Base-by-base conservation (phyloP, 1,284 basidiomycete species). In the Pulveroboletus sp. region DNA sequence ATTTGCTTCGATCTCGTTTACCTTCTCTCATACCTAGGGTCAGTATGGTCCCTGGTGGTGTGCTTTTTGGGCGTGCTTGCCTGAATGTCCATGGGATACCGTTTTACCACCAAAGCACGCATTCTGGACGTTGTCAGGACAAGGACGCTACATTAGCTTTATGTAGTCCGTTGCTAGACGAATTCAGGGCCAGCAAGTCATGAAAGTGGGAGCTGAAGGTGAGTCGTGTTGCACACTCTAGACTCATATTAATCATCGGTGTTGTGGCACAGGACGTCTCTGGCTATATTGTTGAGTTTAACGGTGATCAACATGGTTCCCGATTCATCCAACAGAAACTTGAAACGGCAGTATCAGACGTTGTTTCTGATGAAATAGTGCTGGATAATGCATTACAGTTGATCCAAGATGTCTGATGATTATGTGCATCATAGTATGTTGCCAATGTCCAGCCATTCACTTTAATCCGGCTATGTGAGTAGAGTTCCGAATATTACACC, bases 391-490 rank as follows among this genome's bases (percentile, higher is more conserved):
- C 88, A 4, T 74, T 93, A 48, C 82, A 87, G 59, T 80, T 99
- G 54, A 92, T 96, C 68, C 89, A 89, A 62, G 95, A 98, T 68
- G 93, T 98, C 43, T 99, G 96, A 96, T 56, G 99, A 99, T 78
- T 99, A 98, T 76, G 86, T 91, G 65, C 63, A 84, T 73, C 19
- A 33, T 56, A 26, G 5, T 4, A 26, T 21, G 17, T 44, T 3
- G 21, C 21, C 26, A 26, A 26, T 8, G 7, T 26, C 26, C 26
- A 26, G 7, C 26, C 26, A 26, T 4, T 8, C 26, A 26, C 26
- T 26, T 26, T 26, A 26, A 26, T 26, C 26, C 7, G 26, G 7
- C 7, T 26, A 26, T 4, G 26, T 26, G 26, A 26, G 26, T 26
- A 26, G 26, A 26, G 26, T 26, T 26, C 26, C 26, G 26, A 26